A percentile compares a stretch with the other conserved stretches of the same genome.
Evolutionary conservation across 768 basidiomycete species (phyloP).

Genomic region (Leccinellum luteum): DNA sequence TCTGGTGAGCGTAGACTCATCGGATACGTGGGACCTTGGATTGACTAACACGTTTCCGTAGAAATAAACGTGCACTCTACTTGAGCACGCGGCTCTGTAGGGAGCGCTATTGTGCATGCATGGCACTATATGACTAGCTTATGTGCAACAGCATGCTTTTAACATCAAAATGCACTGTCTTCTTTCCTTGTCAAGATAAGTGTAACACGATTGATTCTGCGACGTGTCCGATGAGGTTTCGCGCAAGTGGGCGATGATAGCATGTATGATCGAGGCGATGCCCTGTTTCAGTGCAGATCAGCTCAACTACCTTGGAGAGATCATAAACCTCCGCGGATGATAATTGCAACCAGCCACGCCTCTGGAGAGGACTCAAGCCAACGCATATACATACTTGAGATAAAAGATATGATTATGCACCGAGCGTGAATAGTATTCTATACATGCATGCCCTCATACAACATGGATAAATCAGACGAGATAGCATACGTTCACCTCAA

Average conservation of each 20-base stretch:
- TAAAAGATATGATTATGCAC: background rate
- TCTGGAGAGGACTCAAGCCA: background rate
- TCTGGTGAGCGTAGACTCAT: slow-evolving; percentile 54
- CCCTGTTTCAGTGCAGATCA: background rate
- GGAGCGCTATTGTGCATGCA: slow-evolving; percentile 19
- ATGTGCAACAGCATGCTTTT: slow-evolving; percentile 25
- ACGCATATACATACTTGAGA: background rate
- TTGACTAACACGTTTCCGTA: slow-evolving; percentile 2
- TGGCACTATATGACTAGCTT: slow-evolving; percentile 25
- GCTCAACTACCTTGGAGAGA: background rate
- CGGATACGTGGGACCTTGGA: background rate
- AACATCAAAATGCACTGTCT: slow-evolving; percentile 21
- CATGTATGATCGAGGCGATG: background rate
- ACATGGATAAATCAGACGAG: slow-evolving; percentile 16
- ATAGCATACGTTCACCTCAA: background rate
- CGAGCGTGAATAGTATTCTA: background rate
- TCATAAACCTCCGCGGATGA: background rate
- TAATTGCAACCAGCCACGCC: background rate
- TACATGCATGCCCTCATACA: slow-evolving; percentile 15
- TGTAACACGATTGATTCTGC: background rate
- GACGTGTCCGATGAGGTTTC: background rate
- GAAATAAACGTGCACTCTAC: slow-evolving; percentile 25
- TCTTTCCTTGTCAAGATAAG: background rate
- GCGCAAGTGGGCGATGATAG: background rate
- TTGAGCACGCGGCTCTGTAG: background rate